Base-by-base conservation (phyloP, 768 basidiomycete species). In the Cyclocybe cylindracea region DNA sequence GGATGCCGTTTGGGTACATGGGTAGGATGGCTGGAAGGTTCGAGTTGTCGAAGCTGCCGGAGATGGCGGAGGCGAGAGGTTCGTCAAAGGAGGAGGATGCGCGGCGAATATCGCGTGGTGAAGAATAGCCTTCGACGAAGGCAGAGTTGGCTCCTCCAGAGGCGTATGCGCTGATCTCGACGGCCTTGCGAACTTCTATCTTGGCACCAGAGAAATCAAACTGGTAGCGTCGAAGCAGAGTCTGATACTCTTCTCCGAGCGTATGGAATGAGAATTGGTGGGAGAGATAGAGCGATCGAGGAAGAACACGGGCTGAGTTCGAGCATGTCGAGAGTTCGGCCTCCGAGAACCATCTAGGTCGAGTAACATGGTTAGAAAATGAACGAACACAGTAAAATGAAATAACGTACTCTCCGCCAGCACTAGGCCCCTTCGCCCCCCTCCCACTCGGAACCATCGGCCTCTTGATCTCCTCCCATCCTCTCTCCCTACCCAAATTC, bases 211-310 rank as follows among this genome's bases (percentile, higher is more conserved):
- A 66, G 33, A 86, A 73, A 50, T 84, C 83, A 41, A 89, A 75
- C 48, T 82, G 80, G 54, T 80, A 82, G 3, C 78, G 76, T 33
- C 84, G 82, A 35, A 87, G 80, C n/a, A 89, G 80, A 0, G 89
- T 86, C 50, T 91, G 85, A 62, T 92, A 91, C 58, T 93, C 86
- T 55, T 87, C 83, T 10, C 83, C 83, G 0, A 93, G 77, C 2
- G 83, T 78, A 59, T 82, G 78, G 74, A 96, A 96, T 9, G 85
- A 76, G 64, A 96, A 91, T 54, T 95, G 91, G 57, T 92, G 89
- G 0, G 85, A 83, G 13, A 91, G 83, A 67, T 96, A 96, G 31
- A 97, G 77, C 0, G 89, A 77, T 0, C 85, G 79, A 5, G 92
- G 89, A 0, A 90, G 77, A 34, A 91, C 73, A 2, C 68, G 73